Conservation (phyloP, 2,329 filamentous ascomycete genomes). For the Thielaviopsis ethacetica region DNA sequence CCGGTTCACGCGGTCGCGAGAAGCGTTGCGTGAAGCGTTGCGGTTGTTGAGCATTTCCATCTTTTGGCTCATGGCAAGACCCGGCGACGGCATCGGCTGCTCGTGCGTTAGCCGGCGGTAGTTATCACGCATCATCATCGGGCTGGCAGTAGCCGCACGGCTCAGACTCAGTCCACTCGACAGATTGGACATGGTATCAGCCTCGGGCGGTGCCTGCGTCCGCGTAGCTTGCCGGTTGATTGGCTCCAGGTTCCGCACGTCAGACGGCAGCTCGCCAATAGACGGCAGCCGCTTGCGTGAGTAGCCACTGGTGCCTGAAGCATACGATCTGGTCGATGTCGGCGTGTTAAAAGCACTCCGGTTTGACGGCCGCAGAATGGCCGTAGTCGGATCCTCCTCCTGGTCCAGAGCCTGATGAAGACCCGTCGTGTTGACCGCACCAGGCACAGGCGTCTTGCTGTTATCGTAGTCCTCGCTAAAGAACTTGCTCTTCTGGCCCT, state of each 20-base stretch:
- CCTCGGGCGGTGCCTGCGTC: slow-evolving; percentile 2
- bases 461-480: slow-evolving; percentile 35
- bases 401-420: slow-evolving; percentile 47
- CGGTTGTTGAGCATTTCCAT: slow-evolving; percentile 42
- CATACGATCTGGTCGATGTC: slow-evolving; percentile 43
- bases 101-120: slow-evolving; percentile 21
- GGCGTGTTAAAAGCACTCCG: slow-evolving; percentile 55
- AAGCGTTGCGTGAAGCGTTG: slow-evolving; percentile 59
- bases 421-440: slow-evolving; percentile 21
- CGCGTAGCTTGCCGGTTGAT: background rate
- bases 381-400: slow-evolving; percentile 49
- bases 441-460: slow-evolving; percentile 49
- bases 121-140: slow-evolving; percentile 42
- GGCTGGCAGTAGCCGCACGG: slow-evolving; percentile 51
- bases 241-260: background rate
- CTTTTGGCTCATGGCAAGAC: slow-evolving; percentile 43
- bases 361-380: slow-evolving; percentile 49
- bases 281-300: slow-evolving; percentile 54
- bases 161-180: slow-evolving; percentile 32
- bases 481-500: slow-evolving; percentile 45
- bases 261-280: slow-evolving; percentile 42
- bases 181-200: slow-evolving; percentile 13
- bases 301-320: slow-evolving; percentile 39
- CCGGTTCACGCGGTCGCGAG: slow-evolving; percentile 50
- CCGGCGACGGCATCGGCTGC: slow-evolving; percentile 42